Evolutionary conservation across 164 flowering plant species (phyloP), one percentile per base, ranked within the genome.

Genomic region (Chloranthus sessilifolius): DNA sequence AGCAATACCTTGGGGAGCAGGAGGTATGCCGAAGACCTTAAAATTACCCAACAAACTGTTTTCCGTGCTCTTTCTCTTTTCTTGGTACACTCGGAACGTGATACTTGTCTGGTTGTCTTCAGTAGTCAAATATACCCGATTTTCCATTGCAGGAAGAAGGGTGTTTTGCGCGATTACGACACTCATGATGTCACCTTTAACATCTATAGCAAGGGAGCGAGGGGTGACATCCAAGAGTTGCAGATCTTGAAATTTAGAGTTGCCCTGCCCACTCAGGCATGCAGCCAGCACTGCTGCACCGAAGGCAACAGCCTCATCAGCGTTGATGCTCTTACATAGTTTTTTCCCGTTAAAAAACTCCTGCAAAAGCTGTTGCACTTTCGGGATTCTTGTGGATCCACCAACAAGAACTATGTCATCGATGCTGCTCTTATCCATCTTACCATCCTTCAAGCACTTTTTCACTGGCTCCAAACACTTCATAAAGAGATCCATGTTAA

Each of bases 271-370:
- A 34, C 70, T 70, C 62, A 79, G 48, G 23, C 69, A 66, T 2
- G 79, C 84, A 43, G 84, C 84, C 25, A 74, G 81, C 0, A 74
- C 74, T 19, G 84, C 81, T 43, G 84, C 84, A 34, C 84, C 84
- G 39, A 71, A 71, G 7, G 84, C 84, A 35, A 76, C 81, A 12
- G 84, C 84, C 53, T 79, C 80, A 33, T 78, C 83, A 9, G 83
- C 78, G 67, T 78, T 75, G 44, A 78, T 75, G 62, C 79, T 76
- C 67, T 74, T 77, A 70, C 82, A 76, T 0, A 77, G 78, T 63
- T 77, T 80, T 63, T 74, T 73, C 12, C 79, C 80, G 12, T 81
- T 74, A 55, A 74, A 80, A 66, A 77, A 74, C 31, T 80, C 82
- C 55, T 76, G 77, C 65, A 79, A 61, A 22, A 76, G 50, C 35